Evolutionary conservation across 805 yeast species (phyloP).

Genomic region (Debaryomyces prosopidis): DNA sequence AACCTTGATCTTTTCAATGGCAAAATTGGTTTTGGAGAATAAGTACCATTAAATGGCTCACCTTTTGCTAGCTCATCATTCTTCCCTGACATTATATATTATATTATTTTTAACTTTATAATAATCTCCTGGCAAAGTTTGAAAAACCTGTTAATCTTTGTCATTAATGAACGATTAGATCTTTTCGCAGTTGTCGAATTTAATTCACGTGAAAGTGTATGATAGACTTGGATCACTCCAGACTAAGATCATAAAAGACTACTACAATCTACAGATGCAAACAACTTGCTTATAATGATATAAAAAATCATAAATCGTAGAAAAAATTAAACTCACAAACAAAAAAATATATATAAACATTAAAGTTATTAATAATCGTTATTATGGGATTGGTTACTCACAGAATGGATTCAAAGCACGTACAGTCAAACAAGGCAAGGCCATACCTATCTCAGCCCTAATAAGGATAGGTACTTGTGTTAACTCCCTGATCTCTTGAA

Average conservation of each 20-base stretch:
- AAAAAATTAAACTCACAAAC: neutral
- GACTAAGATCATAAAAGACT: no score
- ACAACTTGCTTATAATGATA: no score
- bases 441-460: conserved; percentile 93
- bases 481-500: conserved; percentile 82
- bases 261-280: no score
- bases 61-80: neutral
- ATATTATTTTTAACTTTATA: neutral
- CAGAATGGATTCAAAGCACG: conserved; percentile 84
- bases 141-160: neutral
- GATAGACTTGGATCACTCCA: no score
- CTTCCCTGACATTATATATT: conserved; percentile 2
- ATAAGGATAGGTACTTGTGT: conserved; percentile 79
- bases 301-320: neutral
- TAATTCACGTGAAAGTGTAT: neutral
- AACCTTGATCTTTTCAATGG: conserved; percentile 24
- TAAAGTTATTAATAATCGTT: neutral
- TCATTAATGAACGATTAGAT: neutral
- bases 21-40: conserved; percentile 17
- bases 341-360: neutral
- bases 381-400: neutral
- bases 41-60: conserved; percentile 17
- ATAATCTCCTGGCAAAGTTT: neutral
- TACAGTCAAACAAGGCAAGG: conserved; percentile 91
- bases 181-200: neutral